Evolutionary conservation across 441 rosid species (phyloP).

Genomic region (Heliophila coronopifolia): DNA sequence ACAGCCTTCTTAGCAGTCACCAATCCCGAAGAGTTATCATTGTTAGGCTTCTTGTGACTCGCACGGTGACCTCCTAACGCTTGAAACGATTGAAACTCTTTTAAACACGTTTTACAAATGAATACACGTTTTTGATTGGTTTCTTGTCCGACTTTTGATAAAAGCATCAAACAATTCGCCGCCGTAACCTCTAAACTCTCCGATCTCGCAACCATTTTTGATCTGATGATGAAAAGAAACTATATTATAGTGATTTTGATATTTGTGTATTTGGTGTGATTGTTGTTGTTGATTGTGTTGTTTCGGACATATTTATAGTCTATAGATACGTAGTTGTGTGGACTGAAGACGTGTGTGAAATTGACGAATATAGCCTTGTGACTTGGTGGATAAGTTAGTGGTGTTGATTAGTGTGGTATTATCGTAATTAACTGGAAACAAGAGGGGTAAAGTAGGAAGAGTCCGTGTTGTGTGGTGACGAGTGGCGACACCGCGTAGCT

Average conservation of each 20-base stretch:
- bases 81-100: slow-evolving; percentile 54
- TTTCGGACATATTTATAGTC: slow-evolving; percentile 15
- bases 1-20: slow-evolving; percentile 27
- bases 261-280: neutral
- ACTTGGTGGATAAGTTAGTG: slow-evolving; percentile 40
- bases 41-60: slow-evolving; percentile 55
- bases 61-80: slow-evolving; percentile 74
- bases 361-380: slow-evolving; percentile 31
- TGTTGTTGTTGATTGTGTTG: slow-evolving; percentile 12
- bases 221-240: neutral
- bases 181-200: slow-evolving; percentile 23
- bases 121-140: slow-evolving; percentile 39
- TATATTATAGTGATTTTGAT: neutral
- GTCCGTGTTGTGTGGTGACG: slow-evolving; percentile 26
- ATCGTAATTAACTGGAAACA: slow-evolving; percentile 13
- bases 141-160: slow-evolving; percentile 52
- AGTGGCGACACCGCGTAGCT: slow-evolving; percentile 30
- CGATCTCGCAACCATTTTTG: slow-evolving; percentile 21
- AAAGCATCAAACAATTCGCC: slow-evolving; percentile 63
- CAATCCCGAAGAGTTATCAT: neutral
- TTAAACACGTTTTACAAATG: slow-evolving; percentile 61
- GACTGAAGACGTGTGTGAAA: slow-evolving; percentile 19
- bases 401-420: slow-evolving; percentile 26
- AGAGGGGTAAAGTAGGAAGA: neutral
- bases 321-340: slow-evolving; percentile 19